Base-by-base conservation (phyloP, 768 basidiomycete species). In the Coprinopsis sp. region DNA sequence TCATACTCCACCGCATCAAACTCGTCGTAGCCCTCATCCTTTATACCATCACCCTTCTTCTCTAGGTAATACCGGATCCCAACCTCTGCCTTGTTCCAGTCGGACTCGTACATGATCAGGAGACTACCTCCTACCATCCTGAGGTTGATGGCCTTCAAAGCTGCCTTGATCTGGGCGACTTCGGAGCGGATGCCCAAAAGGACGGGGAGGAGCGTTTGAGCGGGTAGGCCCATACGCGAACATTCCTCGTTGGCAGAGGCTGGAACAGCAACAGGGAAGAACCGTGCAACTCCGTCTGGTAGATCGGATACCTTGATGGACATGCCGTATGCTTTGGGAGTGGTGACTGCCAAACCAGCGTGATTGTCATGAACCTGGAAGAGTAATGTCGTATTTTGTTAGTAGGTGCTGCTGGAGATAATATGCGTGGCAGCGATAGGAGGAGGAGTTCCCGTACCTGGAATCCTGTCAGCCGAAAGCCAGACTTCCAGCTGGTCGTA, bases 391-490 rank as follows among this genome's bases (percentile, higher is more conserved):
- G n/a, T n/a, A n/a, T n/a, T n/a, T n/a, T n/a, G n/a, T n/a, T n/a
- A n/a, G n/a, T n/a, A 30, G 6, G 28, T 31, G 44, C 39, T 37
- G 12, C 44, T 37, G 25, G 33, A 38, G 47, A 45, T 39, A 37
- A 52, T 37, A 39, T 13, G 31, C 8, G 34, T 19, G 33, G n/a
- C 19, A 23, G 21, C 43, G 21, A 43, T 21, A 31, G 21, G 24
- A 44, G 45, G 25, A 22, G 41, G 7, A 33, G 33, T 18, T 4
- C n/a, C 60, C 76, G 43, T 53, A 92, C 95, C 73, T 92, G 89
- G 64, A 91, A 97, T 6, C 90, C 96, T 2, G 93, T 96, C 39
- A 97, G 63, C 30, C 90, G 67, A 3, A 97, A 51, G 0, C 95
- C 96, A 1, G 83, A 86, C 62, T 82, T 77, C 2, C 73, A 60